These are phyloP conservation scores for Rhodomyrtus psidioides DNA, from an alignment of 441 rosid species.

Conservation along the genomic window DNA sequence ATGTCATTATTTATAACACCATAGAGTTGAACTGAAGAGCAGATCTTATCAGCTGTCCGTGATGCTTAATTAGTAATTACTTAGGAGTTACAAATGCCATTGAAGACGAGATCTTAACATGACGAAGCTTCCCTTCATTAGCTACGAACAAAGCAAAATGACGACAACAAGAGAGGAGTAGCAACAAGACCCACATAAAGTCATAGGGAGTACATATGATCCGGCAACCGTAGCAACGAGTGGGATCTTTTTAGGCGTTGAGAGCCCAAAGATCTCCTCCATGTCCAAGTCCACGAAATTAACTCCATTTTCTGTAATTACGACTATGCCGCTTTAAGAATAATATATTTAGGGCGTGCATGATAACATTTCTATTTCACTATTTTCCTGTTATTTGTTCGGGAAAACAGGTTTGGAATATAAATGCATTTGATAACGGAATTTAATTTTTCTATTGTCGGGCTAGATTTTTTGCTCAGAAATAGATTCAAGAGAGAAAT, in stretches of 20 bases:
- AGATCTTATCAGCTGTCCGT: background rate
- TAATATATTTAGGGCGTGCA: background rate
- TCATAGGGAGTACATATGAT: constrained; percentile 19
- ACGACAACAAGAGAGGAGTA: background rate
- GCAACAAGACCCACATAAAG: background rate
- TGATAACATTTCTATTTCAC: no score
- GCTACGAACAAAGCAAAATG: background rate
- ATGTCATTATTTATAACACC: background rate
- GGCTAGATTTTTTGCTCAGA: no score
- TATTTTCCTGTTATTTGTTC: no score
- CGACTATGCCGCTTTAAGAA: background rate
- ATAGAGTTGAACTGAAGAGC: background rate
- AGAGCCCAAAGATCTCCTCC: constrained; percentile 56
- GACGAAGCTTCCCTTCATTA: no score
- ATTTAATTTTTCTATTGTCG: no score
- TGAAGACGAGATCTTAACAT: background rate
- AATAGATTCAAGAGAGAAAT: no score
- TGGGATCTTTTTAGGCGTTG: constrained; percentile 41
- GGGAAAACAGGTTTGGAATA: no score
- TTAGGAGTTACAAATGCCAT: background rate
- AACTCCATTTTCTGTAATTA: no score
- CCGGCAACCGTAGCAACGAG: constrained; percentile 31
- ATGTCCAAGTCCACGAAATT: constrained; percentile 22
- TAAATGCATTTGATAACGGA: no score
- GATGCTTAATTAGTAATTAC: background rate